A percentile compares a stretch with the other conserved stretches of the same genome.
Evolutionary conservation across 495 filamentous ascomycete species (phyloP).

Genomic region (Aspergillus sparsus): DNA sequence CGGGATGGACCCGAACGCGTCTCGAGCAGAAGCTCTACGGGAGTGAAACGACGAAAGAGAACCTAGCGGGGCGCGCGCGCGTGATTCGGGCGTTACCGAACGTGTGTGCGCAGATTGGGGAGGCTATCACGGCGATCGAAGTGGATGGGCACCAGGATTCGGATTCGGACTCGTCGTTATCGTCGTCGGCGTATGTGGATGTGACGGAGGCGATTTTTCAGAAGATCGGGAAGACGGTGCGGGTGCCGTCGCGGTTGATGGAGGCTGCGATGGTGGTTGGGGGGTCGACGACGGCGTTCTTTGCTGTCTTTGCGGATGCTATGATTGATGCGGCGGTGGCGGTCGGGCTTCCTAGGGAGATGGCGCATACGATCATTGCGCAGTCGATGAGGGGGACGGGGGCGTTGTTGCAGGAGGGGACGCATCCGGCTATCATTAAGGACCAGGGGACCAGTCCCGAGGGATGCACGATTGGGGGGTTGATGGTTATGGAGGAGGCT

Average conservation of each 20-base stretch:
- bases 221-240: slow-evolving; percentile 37
- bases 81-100: slow-evolving; percentile 44
- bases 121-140: slow-evolving; percentile 43
- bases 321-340: slow-evolving; percentile 48
- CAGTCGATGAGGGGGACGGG: slow-evolving; percentile 46
- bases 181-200: not conserved
- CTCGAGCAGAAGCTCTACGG: slow-evolving; percentile 21
- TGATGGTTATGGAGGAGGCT: slow-evolving; percentile 47
- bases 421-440: slow-evolving; percentile 38
- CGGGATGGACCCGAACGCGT: slow-evolving; percentile 36
- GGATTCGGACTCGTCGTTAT: not conserved
- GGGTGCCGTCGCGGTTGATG: slow-evolving; percentile 37
- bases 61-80: slow-evolving; percentile 6
- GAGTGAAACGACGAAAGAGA: not conserved
- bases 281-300: slow-evolving; percentile 45
- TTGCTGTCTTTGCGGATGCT: slow-evolving; percentile 45
- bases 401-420: slow-evolving; percentile 39
- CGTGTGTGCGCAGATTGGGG: slow-evolving; percentile 39
- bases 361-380: slow-evolving; percentile 42
- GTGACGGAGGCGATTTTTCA: slow-evolving; percentile 40
- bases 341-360: slow-evolving; percentile 42
- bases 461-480: slow-evolving; percentile 48
- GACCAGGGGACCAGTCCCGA: slow-evolving; percentile 46
- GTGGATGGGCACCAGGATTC: not conserved
- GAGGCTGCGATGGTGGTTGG: slow-evolving; percentile 42